phyloP scores from a whole-genome alignment of 2,329 filamentous ascomycete species.

The Bipolaris zeicola region DNA sequence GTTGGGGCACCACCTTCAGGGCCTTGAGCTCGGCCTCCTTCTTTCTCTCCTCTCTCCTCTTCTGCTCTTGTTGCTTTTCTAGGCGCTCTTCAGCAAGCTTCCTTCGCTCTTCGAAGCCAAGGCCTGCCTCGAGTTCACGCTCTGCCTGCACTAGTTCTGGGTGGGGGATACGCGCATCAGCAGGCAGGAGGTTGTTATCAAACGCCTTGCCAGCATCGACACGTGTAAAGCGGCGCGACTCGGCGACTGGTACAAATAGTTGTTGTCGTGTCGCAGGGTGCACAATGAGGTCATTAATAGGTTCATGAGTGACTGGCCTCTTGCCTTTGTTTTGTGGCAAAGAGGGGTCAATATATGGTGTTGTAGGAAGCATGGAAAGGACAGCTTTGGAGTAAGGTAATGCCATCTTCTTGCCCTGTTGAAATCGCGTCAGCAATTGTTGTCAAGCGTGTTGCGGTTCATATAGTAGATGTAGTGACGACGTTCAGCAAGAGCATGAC shows the following conservation, averaged over 20 bases:
- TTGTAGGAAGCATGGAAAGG: constrained; percentile 76
- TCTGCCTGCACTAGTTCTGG: constrained; percentile 61
- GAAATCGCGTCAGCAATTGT: constrained; percentile 22
- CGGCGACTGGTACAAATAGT: constrained; percentile 67
- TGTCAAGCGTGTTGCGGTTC: background rate
- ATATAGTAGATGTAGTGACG: background rate
- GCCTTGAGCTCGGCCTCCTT: constrained; percentile 53
- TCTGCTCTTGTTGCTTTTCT: constrained; percentile 41
- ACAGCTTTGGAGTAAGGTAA: constrained; percentile 77
- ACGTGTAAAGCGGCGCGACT: constrained; percentile 69
- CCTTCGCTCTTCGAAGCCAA: constrained; percentile 43
- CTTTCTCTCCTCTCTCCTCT: constrained; percentile 49
- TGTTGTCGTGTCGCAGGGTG: constrained; percentile 60
- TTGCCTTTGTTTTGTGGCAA: constrained; percentile 37
- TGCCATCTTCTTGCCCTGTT: constrained; percentile 76
- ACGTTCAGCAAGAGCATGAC: constrained; percentile 74
- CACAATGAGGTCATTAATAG: constrained; percentile 68
- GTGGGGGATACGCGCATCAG: constrained; percentile 68
- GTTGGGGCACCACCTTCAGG: constrained; percentile 53
- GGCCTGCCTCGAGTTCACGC: constrained; percentile 43
- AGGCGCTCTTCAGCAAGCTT: constrained; percentile 40
- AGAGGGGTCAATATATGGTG: constrained; percentile 51
- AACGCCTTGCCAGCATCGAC: constrained; percentile 69
- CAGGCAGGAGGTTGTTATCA: constrained; percentile 62
- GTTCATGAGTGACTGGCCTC: constrained; percentile 58